A percentile compares a stretch with the other conserved stretches of the same genome.
Evolutionary conservation across 495 filamentous ascomycete genomes (phyloP).

Genomic region (Chaetomium fimeti): DNA sequence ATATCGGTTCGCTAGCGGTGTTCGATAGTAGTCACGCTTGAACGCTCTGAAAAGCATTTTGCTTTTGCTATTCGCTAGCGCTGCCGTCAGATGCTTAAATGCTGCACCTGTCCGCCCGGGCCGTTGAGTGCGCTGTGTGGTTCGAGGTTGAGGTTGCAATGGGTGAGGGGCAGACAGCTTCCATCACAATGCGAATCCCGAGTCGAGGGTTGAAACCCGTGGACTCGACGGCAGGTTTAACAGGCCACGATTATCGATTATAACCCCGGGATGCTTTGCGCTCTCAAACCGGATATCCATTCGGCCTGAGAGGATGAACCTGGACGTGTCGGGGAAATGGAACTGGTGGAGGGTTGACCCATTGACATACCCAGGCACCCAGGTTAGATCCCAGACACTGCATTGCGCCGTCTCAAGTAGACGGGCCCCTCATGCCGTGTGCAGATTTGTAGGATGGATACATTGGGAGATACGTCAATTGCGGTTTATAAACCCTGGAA

Average conservation of each 20-base stretch:
- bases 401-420: background rate
- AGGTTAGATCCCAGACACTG: no score
- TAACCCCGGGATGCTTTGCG: background rate
- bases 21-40: background rate
- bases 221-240: background rate
- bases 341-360: background rate
- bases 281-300: constrained; percentile 7
- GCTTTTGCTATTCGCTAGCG: constrained; percentile 2
- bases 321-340: constrained; percentile 8
- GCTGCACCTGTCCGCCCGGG: background rate
- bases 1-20: constrained; percentile 15
- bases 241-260: background rate
- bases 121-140: background rate
- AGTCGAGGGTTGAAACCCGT: background rate
- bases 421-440: constrained; percentile 4
- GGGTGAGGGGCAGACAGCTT: background rate
- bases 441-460: no score
- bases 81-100: constrained; percentile 2
- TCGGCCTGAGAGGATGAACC: constrained; percentile 1
- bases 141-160: constrained; percentile 1
- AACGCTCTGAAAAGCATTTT: background rate
- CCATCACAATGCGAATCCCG: background rate
- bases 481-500: no score
- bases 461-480: no score
- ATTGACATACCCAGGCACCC: background rate